Conservation (phyloP, 2,329 filamentous ascomycete genomes). For the Botrytis porri region DNA sequence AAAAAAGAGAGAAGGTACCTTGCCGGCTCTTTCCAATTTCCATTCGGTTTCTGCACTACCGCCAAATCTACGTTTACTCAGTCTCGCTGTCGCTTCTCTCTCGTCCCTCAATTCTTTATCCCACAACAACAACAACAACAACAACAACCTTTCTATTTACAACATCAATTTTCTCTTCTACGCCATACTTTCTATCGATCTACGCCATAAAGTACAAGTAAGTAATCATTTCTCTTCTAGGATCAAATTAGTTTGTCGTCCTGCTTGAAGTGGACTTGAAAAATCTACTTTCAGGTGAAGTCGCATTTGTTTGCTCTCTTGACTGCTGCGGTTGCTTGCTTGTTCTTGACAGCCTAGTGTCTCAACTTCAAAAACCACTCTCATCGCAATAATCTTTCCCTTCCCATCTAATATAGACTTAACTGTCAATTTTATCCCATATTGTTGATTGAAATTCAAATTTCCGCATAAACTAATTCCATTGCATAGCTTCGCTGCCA, state of each 20-base stretch:
- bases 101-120: not conserved
- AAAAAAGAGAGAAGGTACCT: not conserved
- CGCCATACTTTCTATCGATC: not conserved
- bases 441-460: not conserved
- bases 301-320: not conserved
- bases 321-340: not conserved
- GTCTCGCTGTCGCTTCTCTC: not conserved
- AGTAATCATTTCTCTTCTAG: not conserved
- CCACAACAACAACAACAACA: not conserved
- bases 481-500: not conserved
- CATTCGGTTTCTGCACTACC: not conserved
- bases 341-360: not conserved
- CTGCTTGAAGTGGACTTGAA: not conserved
- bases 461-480: not conserved
- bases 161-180: not conserved
- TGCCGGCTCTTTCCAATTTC: not conserved
- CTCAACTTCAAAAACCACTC: not conserved
- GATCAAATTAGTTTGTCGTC: not conserved
- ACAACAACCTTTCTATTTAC: not conserved
- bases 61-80: not conserved
- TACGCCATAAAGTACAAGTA: not conserved
- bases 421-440: not conserved
- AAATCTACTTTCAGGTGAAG: not conserved
- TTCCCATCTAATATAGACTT: not conserved
- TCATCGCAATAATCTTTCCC: not conserved